Evolutionary conservation across 768 basidiomycete species (phyloP).

Genomic region (Calocybe cyanea): DNA sequence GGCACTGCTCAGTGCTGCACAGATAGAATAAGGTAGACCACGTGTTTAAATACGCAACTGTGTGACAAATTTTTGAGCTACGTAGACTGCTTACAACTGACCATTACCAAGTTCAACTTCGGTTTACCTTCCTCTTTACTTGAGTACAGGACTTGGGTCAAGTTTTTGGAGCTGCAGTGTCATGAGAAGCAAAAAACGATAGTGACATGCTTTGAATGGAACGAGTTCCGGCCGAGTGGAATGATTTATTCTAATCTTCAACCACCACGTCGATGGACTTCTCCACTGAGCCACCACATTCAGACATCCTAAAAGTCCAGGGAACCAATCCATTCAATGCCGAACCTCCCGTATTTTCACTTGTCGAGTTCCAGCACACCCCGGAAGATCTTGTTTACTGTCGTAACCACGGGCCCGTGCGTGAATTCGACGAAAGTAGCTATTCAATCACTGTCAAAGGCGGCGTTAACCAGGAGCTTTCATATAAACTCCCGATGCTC

Average conservation of each 20-base stretch:
- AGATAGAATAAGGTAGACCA: no score
- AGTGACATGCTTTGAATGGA: background rate
- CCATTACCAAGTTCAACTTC: no score
- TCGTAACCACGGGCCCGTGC: constrained; percentile 66
- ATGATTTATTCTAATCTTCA: constrained; percentile 1
- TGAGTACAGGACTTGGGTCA: no score
- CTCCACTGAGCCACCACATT: constrained; percentile 45
- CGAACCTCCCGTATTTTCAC: constrained; percentile 52
- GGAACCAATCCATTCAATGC: constrained; percentile 61
- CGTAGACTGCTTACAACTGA: no score
- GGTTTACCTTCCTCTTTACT: no score
- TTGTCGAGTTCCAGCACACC: constrained; percentile 58
- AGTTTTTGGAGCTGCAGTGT: no score
- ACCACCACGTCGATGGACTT: constrained; percentile 47
- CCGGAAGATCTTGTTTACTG: constrained; percentile 65
- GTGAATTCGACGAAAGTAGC: constrained; percentile 42
- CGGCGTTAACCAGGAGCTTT: constrained; percentile 25
- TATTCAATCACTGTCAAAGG: constrained; percentile 40
- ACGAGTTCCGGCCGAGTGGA: constrained; percentile 14
- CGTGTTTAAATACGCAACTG: no score
- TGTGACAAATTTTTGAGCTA: no score
- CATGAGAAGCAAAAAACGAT: no score
- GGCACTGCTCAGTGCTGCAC: no score
- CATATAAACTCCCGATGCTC: constrained; percentile 35
- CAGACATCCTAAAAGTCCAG: constrained; percentile 41